phyloP scores from a whole-genome alignment of 169 alveolate species.

The Babesia ovata region DNA sequence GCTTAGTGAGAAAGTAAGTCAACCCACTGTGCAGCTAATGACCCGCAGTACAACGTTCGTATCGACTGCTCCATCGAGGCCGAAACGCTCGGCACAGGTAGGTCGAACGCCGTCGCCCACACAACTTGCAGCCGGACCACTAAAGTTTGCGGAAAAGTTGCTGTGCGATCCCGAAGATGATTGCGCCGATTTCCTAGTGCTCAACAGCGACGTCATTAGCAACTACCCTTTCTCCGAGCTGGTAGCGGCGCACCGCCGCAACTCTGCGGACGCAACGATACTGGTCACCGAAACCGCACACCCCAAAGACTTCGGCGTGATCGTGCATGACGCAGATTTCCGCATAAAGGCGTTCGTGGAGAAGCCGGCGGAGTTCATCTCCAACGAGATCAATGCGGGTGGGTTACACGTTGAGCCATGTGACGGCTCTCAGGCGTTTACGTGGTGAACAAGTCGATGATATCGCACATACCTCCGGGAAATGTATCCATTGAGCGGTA shows the following conservation, averaged over 20 bases:
- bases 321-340: slow-evolving; percentile 87
- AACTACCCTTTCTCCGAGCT: slow-evolving; percentile 93
- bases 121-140: slow-evolving; percentile 83
- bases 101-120: slow-evolving; percentile 29
- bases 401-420: background rate
- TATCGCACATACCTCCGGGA: slow-evolving; percentile 86
- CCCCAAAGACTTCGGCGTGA: slow-evolving; percentile 96
- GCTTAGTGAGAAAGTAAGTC: slow-evolving; percentile 76
- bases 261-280: slow-evolving; percentile 88
- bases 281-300: slow-evolving; percentile 91
- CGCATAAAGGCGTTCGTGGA: slow-evolving; percentile 90
- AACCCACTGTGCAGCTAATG: background rate
- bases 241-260: slow-evolving; percentile 89
- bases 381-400: slow-evolving; percentile 89
- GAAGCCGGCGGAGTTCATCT: slow-evolving; percentile 91
- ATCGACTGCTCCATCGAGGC: slow-evolving; percentile 92
- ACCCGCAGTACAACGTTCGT: slow-evolving; percentile 82
- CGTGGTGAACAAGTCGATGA: slow-evolving; percentile 82
- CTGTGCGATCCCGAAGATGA: slow-evolving; percentile 80
- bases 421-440: slow-evolving; percentile 82
- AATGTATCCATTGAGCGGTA: slow-evolving; percentile 93
- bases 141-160: slow-evolving; percentile 86
- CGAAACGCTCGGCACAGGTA: slow-evolving; percentile 97
- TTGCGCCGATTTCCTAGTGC: slow-evolving; percentile 90
- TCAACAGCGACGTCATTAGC: slow-evolving; percentile 95